Base-by-base conservation (phyloP, 1,284 basidiomycete genomes). In the Blastosporella zonata region DNA sequence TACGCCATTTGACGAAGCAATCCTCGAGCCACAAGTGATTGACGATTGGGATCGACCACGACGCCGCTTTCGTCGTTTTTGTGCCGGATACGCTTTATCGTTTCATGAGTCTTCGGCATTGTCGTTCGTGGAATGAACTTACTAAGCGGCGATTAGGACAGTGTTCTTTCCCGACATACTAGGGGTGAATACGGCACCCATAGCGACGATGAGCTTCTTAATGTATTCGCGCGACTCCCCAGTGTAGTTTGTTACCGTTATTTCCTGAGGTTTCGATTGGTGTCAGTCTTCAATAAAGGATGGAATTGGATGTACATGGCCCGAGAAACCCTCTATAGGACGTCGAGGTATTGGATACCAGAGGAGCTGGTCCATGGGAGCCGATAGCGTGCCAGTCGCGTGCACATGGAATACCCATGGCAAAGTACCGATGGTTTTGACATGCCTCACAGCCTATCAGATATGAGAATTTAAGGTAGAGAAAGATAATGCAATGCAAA, bases 11-110 rank as follows among this genome's bases (percentile, higher is more conserved):
- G 15, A 81, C 66, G 59, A 93, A 90, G 63, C 89, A 94, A 54
- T 92, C 89, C 62, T 95, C 93, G 5, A 96, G 74, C 89, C 92
- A 96, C 0, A 79, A 74, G 59, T 96, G 93, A 57, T 93, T 94
- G 10, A 95, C 87, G 49, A 94, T 72, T 0, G 90, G 87, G 50
- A 95, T 88, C 0, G 78, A 79, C 93, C 93, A 95, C 0, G 81
- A 72, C 7, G 73, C 70, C 0, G 91, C 90, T 60, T 87, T 87
- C 6, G 70, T 67, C 0, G 87, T 82, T 67, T 93, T 93, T 2
- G 77, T 78, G n/a, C 89, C 89, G 1, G 70, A 68, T 17, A 79
- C 66, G 52, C 86, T 89, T 58, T 8, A 33, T 4, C 6, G 33
- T 3, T 27, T 7, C 21, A 15, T 36, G n/a, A 18, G 23, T 31